Percentiles rank a stretch among this genome's conserved stretches.
Conservation (phyloP, 2,329 filamentous ascomycete genomes). For the Neoascochyta sp. region DNA sequence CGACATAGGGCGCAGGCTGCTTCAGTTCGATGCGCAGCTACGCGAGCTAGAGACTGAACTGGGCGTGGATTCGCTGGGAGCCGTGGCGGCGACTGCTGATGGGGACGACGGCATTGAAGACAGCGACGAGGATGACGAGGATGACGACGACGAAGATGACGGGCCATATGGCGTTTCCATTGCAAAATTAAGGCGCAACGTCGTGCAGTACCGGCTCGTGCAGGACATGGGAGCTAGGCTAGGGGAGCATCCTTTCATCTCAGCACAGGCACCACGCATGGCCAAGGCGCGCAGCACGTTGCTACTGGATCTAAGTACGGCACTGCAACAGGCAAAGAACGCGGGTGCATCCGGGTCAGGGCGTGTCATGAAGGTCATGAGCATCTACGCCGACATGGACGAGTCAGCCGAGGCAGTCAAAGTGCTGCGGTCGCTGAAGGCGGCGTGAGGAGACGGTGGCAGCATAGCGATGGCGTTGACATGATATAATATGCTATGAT, state of each 20-base stretch:
- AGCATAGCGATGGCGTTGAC: constrained; percentile 50
- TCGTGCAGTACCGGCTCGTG: constrained; percentile 57
- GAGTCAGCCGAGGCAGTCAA: constrained; percentile 58
- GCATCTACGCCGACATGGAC: constrained; percentile 59
- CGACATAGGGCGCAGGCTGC: constrained; percentile 57
- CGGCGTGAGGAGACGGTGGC: constrained; percentile 15
- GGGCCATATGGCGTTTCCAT: constrained; percentile 28
- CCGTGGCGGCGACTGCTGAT: constrained; percentile 21
- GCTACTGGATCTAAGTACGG: constrained; percentile 61
- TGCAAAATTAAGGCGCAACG: constrained; percentile 52
- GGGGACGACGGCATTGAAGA: constrained; percentile 27
- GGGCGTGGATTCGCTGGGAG: constrained; percentile 33
- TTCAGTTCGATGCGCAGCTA: constrained; percentile 65
- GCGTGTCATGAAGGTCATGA: constrained; percentile 54
- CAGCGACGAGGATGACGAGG: constrained; percentile 35
- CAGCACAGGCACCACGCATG: constrained; percentile 54
- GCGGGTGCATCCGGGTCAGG: constrained; percentile 39
- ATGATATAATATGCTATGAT: no score
- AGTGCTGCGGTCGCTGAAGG: constrained; percentile 46
- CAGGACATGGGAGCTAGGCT: constrained; percentile 50
- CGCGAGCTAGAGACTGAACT: constrained; percentile 61
- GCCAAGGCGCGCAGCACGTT: constrained; percentile 59
- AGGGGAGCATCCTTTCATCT: constrained; percentile 61
- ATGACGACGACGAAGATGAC: constrained; percentile 31
- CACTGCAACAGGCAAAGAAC: constrained; percentile 55